Evolutionary conservation across 1,284 basidiomycete species (phyloP).

Genomic region (Austroboletus sp.): DNA sequence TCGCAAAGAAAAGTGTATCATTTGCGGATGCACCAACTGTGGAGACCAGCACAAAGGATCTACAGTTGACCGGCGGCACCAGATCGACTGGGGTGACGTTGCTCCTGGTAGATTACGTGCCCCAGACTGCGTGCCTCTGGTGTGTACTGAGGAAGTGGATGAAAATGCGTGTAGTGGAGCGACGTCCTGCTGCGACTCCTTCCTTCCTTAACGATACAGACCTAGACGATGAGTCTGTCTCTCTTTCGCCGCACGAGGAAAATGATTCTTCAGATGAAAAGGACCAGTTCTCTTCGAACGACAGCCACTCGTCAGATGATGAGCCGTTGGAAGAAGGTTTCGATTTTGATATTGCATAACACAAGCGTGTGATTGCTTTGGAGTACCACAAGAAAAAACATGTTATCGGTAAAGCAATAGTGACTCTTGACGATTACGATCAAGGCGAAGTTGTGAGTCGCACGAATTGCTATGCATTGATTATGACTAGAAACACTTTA

Average conservation of each 20-base stretch:
- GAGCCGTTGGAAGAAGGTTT: slow-evolving; percentile 41
- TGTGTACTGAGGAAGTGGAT: slow-evolving; percentile 40
- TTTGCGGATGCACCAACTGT: slow-evolving; percentile 45
- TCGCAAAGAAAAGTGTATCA: slow-evolving; percentile 56
- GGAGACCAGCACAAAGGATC: slow-evolving; percentile 5
- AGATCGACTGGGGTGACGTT: slow-evolving; percentile 51
- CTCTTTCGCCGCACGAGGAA: slow-evolving; percentile 23
- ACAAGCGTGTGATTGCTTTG: slow-evolving; percentile 68
- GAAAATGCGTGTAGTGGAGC: slow-evolving; percentile 64
- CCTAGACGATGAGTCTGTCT: slow-evolving; percentile 46
- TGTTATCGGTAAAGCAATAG: slow-evolving; percentile 46
- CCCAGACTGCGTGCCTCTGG: slow-evolving; percentile 35
- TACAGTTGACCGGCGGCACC: slow-evolving; percentile 3
- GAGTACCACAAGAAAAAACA: slow-evolving; percentile 60
- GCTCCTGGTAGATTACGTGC: slow-evolving; percentile 43
- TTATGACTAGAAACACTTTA: not conserved
- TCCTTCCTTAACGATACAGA: slow-evolving; percentile 29
- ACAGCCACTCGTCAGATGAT: slow-evolving; percentile 26
- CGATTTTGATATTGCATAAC: slow-evolving; percentile 54
- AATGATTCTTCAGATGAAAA: slow-evolving; percentile 7
- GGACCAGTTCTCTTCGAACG: slow-evolving; percentile 15
- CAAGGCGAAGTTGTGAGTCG: slow-evolving; percentile 43
- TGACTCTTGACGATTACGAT: slow-evolving; percentile 39
- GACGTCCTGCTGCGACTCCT: slow-evolving; percentile 35
- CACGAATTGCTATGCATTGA: not conserved